Base-by-base conservation (phyloP, 2,329 filamentous ascomycete species). In the Trichoderma sp. region DNA sequence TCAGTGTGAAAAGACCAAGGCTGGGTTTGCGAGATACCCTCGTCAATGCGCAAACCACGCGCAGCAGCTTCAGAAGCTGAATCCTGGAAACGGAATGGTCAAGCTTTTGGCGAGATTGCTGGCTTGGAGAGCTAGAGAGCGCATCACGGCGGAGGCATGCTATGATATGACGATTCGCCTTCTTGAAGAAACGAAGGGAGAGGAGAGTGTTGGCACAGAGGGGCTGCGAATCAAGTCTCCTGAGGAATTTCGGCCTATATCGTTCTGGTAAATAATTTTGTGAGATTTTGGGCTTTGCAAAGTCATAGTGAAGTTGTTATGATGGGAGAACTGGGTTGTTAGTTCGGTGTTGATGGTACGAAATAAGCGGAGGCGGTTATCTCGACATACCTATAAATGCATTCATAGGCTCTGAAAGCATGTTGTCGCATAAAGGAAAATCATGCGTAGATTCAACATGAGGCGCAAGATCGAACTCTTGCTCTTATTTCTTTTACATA, bases 181-280 rank as follows among this genome's bases (percentile, higher is more conserved):
- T 57, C 61, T 73, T 29, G 60, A 35, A 4, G 59, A 21, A 33
- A 47, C 43, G 16, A 40, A 29, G 7, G 63, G 70, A 5, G 43
- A 52, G n/a, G 43, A 52, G 31, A 24, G 19, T 6, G 6, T n/a
- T 6, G 52, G 35, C 16, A 27, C 14, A 0, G 24, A 68, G 3
- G 66, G 62, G 11, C 68, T 77, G 68, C 68, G 69, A 7, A 71
- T 79, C 19, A 43, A 65, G 13, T 37, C 71, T 7, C 77, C 77
- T 0, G 72, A 74, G 7, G 72, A 72, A 1, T 77, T 78, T 52
- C 47, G 68, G 27, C 68, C 73, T 0, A 70, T 77, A 27, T 69
- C 72, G 3, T 79, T 79, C 57, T 79, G 77, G 77, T 79, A 49
- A 21, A 21, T 2, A 16, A 16, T 47, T 8, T 7, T 4, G 33